Base-by-base conservation (phyloP, 495 filamentous ascomycete genomes). In the Trypethelium eluteriae region DNA sequence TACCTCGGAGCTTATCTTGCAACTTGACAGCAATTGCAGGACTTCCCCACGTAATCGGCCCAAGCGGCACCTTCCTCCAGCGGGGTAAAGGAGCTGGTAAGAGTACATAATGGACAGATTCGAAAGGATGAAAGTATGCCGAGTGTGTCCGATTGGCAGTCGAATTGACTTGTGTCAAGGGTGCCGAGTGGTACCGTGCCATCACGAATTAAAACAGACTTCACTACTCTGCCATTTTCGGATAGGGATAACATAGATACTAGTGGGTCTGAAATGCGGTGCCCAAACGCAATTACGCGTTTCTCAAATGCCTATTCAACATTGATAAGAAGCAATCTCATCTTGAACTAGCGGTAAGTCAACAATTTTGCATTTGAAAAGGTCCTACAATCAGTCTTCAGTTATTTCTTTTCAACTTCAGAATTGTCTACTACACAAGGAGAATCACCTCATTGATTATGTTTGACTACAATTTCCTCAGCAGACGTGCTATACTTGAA, bases 401-500 rank as follows among this genome's bases (percentile, higher is more conserved):
- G 25, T 25, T 25, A 1, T 25, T 1, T 25, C 1, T 1, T 25
- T 25, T 25, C 25, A 36, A 59, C 18, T 1, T 59, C 14, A 18
- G 0, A 34, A 39, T 59, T 32, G 32, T 34, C 53, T 35, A 36
- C 36, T 59, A 18, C 32, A 7, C 53, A 36, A 25, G 25, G 25
- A 25, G 25, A 1, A 25, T 25, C 25, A 34, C 5, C 32, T 10
- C 32, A 10, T 35, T 7, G 14, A 18, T 7, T 4, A 66, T 49
- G 34, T 14, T 6, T 16, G 46, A 32, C 14, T 36, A 6, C 2
- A 34, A 44, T 1, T 59, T 65, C 38, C 3, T 16, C 9, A 41
- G 57, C 9, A 16, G 38, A 36, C 53, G 41, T 62, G 46, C 41
- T 14, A 35, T 56, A 14, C 47, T 65, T 5, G 41, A 68, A 38